A percentile compares a stretch with the other conserved stretches of the same genome.
phyloP scores from a whole-genome alignment of 2,329 filamentous ascomycete species.

The Drechslerella dactyloides region DNA sequence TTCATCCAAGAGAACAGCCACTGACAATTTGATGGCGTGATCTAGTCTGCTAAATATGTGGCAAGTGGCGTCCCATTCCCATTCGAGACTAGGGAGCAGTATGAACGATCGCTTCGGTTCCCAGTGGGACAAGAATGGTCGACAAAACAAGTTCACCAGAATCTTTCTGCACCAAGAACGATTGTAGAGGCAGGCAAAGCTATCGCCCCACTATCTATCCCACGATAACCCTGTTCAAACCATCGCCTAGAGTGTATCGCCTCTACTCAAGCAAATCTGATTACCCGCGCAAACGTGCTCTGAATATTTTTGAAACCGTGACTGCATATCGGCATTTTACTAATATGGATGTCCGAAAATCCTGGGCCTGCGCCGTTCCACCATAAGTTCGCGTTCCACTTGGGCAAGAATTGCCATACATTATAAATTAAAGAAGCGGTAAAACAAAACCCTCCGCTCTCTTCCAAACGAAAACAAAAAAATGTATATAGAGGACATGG shows the following conservation, averaged over 20 bases:
- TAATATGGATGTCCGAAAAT: too few relatives aligned
- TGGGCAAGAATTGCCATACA: too few relatives aligned
- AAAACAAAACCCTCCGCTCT: too few relatives aligned
- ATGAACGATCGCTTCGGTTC: slow-evolving; percentile 83
- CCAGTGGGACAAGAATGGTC: slow-evolving; percentile 94
- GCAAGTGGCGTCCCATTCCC: slow-evolving; percentile 82
- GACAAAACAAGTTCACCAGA: slow-evolving; percentile 94
- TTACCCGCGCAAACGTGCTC: too few relatives aligned
- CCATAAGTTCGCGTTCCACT: too few relatives aligned
- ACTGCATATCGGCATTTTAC: too few relatives aligned
- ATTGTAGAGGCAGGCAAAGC: slow-evolving; percentile 83
- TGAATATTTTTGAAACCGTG: too few relatives aligned
- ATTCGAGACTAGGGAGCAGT: slow-evolving; percentile 87
- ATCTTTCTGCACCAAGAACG: slow-evolving; percentile 83
- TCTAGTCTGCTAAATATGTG: slow-evolving; percentile 85
- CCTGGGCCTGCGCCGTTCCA: too few relatives aligned
- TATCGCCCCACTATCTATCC: slow-evolving; percentile 72
- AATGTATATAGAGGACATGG: too few relatives aligned
- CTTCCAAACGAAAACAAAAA: too few relatives aligned
- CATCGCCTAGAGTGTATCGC: not conserved
- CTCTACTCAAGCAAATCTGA: too few relatives aligned
- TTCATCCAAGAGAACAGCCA: slow-evolving; percentile 21
- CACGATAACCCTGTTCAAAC: not conserved
- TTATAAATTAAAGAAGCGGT: too few relatives aligned
- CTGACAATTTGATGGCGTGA: slow-evolving; percentile 51